Evolutionary conservation across 2,329 filamentous ascomycete genomes (phyloP), one percentile per base, ranked within the genome.

Genomic region (Alternaria sp.): DNA sequence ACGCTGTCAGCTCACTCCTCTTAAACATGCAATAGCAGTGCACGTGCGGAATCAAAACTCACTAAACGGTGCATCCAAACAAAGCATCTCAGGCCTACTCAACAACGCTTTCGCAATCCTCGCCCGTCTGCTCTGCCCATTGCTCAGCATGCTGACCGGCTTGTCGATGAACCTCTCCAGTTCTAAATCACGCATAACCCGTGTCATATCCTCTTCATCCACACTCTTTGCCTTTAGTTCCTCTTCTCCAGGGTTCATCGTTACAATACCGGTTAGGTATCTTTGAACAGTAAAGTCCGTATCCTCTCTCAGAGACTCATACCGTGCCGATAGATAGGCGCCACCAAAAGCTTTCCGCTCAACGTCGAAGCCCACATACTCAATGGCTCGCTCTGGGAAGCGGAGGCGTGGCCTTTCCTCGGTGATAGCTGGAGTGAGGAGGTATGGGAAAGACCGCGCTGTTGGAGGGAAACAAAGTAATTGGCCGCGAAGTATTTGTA

Each of bases 301-400:
- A 57, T 89, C 90, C 80, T 97, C 95, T 30, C 93, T 86, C 40
- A 91, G 85, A 62, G 91, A 94, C 83, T 99, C 96, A 78, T 98
- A 99, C 43, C 96, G 86, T 15, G 93, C 93, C 62, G 92, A 93
- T 17, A 98, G 82, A 77, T 97, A 97, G 5, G 93, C 90, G 2
- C 86, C 85, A 6, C 87, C 81, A 13, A 87, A 81, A 52, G 84
- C 81, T 6, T 86, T 85, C 25, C 88, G 86, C 70, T 94, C 91
- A 3, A 88, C 89, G 74, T 93, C 92, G 74, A 98, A 98, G 0
- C 96, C 95, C 10, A 98, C 93, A 83, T 97, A 95, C 70, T 90
- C 90, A 61, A 99, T 91, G 0, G 93, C 93, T 68, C 85, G 85
- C 12, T 84, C 84, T 0, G 91, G 88, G 56, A 83, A 86, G 47